These are phyloP conservation scores for Parastagonospora avenae DNA, from an alignment of 2,329 filamentous ascomycete species.

Conservation along the genomic window DNA sequence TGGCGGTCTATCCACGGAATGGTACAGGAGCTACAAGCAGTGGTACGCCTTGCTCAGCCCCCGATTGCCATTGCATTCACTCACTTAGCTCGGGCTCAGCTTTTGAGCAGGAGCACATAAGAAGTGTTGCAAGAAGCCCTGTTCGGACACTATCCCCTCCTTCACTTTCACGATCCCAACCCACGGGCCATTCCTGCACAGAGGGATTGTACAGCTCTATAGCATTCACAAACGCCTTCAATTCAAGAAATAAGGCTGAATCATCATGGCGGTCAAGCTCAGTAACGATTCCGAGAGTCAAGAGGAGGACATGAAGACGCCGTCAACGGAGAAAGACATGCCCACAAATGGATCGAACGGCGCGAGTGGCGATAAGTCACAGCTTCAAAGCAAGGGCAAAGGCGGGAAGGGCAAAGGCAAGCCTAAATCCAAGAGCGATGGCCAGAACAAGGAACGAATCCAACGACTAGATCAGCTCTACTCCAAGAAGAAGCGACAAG, in stretches of 20 bases:
- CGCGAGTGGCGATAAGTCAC: neutral
- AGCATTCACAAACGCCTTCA: neutral
- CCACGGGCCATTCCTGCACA: neutral
- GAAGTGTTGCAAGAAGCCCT: neutral
- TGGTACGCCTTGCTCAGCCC: no score
- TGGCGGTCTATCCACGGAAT: neutral
- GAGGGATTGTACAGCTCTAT: neutral
- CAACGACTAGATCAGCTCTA: constrained; percentile 12
- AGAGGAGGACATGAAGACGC: neutral
- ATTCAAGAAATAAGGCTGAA: neutral
- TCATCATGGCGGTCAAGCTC: no score
- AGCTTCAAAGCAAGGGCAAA: neutral
- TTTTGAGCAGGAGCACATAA: neutral
- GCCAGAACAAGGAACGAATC: constrained; percentile 6
- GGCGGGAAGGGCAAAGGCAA: constrained; percentile 6
- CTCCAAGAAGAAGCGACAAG: constrained; percentile 15
- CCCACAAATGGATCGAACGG: neutral
- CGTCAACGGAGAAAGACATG: constrained; percentile 1
- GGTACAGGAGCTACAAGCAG: neutral
- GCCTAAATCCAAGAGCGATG: neutral
- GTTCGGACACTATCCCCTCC: neutral
- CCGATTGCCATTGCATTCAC: no score
- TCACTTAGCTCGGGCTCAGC: neutral
- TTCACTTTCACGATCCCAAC: no score
- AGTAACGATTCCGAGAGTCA: neutral